phyloP scores from a whole-genome alignment of 2,329 filamentous ascomycete genomes.

The Talaromyces amestolkiae region DNA sequence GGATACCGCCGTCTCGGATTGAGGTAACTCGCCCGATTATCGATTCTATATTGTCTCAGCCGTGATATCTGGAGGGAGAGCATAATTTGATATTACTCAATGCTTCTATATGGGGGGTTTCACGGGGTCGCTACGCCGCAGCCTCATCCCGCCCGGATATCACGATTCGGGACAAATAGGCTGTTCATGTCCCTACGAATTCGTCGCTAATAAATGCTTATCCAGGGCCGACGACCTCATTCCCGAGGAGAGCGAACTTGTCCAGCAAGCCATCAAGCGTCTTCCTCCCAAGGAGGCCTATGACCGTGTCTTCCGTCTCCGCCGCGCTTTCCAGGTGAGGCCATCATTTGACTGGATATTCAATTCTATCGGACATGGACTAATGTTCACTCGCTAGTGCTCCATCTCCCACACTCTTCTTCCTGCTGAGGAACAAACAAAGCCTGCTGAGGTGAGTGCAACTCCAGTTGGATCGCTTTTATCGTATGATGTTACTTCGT shows the following conservation, averaged over 20 bases:
- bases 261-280: constrained; percentile 85
- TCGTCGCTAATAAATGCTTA: background rate
- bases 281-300: constrained; percentile 87
- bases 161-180: background rate
- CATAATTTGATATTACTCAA: background rate
- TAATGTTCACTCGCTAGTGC: constrained; percentile 45
- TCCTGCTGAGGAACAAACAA: constrained; percentile 65
- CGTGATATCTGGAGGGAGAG: background rate
- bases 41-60: background rate
- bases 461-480: background rate
- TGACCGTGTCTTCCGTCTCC: constrained; percentile 95
- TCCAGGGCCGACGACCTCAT: constrained; percentile 91
- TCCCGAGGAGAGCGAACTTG: constrained; percentile 83
- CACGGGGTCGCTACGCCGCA: background rate
- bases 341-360: background rate
- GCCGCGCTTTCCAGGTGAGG: constrained; percentile 82
- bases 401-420: constrained; percentile 65
- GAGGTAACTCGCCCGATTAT: constrained; percentile 57
- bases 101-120: background rate
- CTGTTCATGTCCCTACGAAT: background rate
- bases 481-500: background rate
- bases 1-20: constrained; percentile 93
- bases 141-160: background rate
- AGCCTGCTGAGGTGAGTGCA: constrained; percentile 60
- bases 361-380: background rate